Percentiles rank a stretch among this genome's conserved stretches.
phyloP scores from a whole-genome alignment of 306 rosid genomes.

The Acacia acuminata region DNA sequence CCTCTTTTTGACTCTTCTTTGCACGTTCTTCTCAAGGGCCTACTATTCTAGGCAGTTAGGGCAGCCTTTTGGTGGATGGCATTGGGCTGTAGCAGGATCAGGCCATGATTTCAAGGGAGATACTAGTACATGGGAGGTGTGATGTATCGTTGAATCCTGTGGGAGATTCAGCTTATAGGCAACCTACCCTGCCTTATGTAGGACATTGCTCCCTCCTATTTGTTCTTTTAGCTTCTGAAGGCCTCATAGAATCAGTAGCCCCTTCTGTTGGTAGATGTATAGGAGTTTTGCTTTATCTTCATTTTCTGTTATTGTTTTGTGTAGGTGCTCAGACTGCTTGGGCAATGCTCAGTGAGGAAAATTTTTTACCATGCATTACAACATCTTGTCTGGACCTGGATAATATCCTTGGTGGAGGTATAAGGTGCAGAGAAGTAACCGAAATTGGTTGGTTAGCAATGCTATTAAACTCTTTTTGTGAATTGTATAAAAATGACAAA shows the following conservation, averaged over 20 bases:
- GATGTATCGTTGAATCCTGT: neutral
- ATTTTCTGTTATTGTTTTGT: constrained; percentile 18
- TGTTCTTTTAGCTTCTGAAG: neutral
- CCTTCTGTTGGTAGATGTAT: neutral
- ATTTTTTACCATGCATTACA: constrained; percentile 53
- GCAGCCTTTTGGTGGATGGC: neutral
- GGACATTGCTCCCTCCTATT: neutral
- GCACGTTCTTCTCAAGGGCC: neutral
- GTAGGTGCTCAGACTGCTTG: constrained; percentile 90
- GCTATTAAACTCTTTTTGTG: neutral
- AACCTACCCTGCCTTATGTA: neutral
- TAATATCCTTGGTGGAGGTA: constrained; percentile 87
- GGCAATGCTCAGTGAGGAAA: constrained; percentile 86
- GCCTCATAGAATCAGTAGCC: neutral
- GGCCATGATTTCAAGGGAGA: neutral
- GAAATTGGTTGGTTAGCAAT: constrained; percentile 71
- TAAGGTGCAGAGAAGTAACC: constrained; percentile 83
- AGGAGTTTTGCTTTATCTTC: neutral
- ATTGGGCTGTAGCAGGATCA: neutral
- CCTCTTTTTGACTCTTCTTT: neutral
- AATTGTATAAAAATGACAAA: neutral
- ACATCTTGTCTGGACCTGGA: constrained; percentile 84
- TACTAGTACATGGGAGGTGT: neutral
- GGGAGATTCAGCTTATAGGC: neutral
- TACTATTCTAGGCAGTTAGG: neutral